Evolutionary conservation across 2,329 filamentous ascomycete species (phyloP), one percentile per base, ranked within the genome.

Genomic region (Rosellinia necatrix): DNA sequence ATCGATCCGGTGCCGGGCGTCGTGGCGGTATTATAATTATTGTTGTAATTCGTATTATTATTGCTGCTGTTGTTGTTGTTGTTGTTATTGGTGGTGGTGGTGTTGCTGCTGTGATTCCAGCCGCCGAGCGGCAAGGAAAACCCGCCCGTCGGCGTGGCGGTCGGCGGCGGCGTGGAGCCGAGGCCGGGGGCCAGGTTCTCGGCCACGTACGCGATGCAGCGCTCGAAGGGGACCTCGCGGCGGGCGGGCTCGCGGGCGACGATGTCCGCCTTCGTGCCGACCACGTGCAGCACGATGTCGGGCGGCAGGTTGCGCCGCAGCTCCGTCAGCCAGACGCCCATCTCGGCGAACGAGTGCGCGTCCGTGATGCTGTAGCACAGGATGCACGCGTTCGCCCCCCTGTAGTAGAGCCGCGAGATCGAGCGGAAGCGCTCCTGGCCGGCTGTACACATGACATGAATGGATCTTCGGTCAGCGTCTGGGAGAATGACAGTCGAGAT

Each of bases 321-420:
- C 75, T 97, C 92, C 58, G 82, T 84, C 59, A 97, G 82, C 92
- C 92, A 97, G 53, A 88, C 83, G 68, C 91, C 91, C 91, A 97
- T 96, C 74, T 97, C 91, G 66, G 85, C 82, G 72, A 96, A 97
- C 58, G 90, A 94, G 65, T 85, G 78, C 59, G 88, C 87, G 72
- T 92, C 89, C 58, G 92, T 96, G 71, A 97, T 96, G 77, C 90
- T 90, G 78, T 97, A 97, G 81, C 92, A 96, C 42, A 97, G 83
- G 58, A 97, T 91, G 68, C 91, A 94, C 56, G 92, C 92, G 70
- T 96, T 93, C 60, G 93, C 93, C 70, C 92, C 92, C 69, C 93
- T 89, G 76, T 99, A 99, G 79, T 97, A 97, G 50, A 99, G 85
- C 53, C 92, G 88, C 8, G 91, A 96, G 68, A 99, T 97, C 60